A percentile compares a stretch with the other conserved stretches of the same genome.
phyloP scores from a whole-genome alignment of 805 yeast species.

The Grigorovia jiainica region DNA sequence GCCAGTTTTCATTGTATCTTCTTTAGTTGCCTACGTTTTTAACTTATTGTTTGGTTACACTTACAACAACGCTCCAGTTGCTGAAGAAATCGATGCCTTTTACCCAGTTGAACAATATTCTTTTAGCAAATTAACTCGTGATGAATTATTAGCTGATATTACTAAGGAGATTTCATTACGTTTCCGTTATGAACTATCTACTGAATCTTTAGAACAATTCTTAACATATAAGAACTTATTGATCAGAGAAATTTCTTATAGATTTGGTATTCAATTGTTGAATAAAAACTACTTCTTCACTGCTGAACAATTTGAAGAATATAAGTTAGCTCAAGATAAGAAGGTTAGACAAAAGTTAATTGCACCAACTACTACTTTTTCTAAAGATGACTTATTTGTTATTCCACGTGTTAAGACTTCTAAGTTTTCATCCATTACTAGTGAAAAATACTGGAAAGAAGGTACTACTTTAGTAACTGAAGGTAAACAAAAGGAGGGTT shows the following conservation, averaged over 20 bases:
- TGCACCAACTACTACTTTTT: conserved; percentile 36
- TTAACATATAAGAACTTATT: conserved; percentile 35
- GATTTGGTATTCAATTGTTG: conserved; percentile 83
- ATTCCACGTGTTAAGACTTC: conserved; percentile 73
- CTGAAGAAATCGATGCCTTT: conserved; percentile 37
- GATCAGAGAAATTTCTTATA: conserved; percentile 62
- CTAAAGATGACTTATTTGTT: conserved; percentile 56
- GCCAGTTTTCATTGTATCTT: conserved; percentile 48
- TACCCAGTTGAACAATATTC: conserved; percentile 34
- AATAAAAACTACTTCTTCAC: conserved; percentile 34
- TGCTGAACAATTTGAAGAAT: conserved; percentile 29
- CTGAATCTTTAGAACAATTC: conserved; percentile 35
- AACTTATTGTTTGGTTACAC: conserved; percentile 54
- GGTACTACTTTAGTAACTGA: conserved; percentile 34
- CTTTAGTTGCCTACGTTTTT: conserved; percentile 59
- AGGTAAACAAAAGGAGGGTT: conserved; percentile 44
- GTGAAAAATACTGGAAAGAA: conserved; percentile 67
- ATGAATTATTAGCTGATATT: conserved; percentile 36
- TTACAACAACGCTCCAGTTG: conserved; percentile 34
- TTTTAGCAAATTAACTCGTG: conserved; percentile 40
- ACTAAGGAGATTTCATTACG: conserved; percentile 47
- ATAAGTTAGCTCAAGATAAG: conserved; percentile 25
- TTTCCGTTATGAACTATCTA: conserved; percentile 51
- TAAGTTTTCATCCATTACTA: conserved; percentile 51
- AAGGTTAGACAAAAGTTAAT: conserved; percentile 29